Percentiles rank a stretch among this genome's conserved stretches.
These are phyloP conservation scores for Yamadazyma phyllophila DNA, from an alignment of 805 yeast genomes.

Conservation along the genomic window DNA sequence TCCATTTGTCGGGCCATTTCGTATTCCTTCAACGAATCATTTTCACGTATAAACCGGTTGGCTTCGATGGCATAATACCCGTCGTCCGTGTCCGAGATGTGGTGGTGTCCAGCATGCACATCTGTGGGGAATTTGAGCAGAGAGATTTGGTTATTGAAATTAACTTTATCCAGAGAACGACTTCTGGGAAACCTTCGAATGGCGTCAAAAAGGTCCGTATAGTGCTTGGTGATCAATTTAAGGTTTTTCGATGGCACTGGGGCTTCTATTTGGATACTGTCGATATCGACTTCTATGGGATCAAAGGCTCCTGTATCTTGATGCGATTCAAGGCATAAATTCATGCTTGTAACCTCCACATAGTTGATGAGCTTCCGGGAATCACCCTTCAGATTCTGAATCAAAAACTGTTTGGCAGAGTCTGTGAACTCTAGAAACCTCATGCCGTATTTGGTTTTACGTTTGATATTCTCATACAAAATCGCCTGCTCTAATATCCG, in stretches of 20 bases:
- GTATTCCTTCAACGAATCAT: slow-evolving; percentile 4
- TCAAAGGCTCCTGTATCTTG: not conserved
- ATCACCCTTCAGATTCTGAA: slow-evolving; percentile 27
- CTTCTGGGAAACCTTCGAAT: not conserved
- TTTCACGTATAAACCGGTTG: slow-evolving; percentile 1
- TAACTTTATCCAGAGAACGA: not conserved
- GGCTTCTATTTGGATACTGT: not conserved
- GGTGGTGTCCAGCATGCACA: not conserved
- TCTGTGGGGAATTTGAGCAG: not conserved
- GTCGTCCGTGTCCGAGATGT: slow-evolving; percentile 1
- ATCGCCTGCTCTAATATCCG: slow-evolving; percentile 59
- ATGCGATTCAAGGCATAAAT: not conserved
- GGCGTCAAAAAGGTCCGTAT: not conserved
- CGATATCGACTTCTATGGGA: not conserved
- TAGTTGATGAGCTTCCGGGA: slow-evolving; percentile 32
- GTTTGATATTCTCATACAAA: slow-evolving; percentile 30
- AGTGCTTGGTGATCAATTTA: not conserved
- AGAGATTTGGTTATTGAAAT: not conserved
- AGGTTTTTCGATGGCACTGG: not conserved
- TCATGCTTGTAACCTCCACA: slow-evolving; percentile 28
- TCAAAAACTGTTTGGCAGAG: slow-evolving; percentile 16
- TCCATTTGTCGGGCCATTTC: slow-evolving; percentile 27
- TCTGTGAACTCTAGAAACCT: slow-evolving; percentile 17
- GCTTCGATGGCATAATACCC: slow-evolving; percentile 8
- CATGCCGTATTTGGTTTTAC: slow-evolving; percentile 13